A percentile compares a stretch with the other conserved stretches of the same genome.
Conservation (phyloP, 805 yeast species). For the Priceomyces haplophilus region DNA sequence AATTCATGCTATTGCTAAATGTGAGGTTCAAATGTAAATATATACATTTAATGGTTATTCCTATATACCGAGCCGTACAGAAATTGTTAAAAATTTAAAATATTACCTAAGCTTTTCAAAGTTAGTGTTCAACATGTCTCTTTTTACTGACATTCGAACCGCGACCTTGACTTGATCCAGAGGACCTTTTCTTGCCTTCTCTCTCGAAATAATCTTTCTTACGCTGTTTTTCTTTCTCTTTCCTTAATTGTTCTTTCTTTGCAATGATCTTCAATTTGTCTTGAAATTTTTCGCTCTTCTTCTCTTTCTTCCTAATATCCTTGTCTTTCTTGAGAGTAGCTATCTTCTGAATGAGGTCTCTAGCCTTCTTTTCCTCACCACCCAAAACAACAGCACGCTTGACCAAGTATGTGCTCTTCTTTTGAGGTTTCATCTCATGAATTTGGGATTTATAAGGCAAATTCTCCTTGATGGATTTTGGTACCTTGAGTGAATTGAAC, state of each 20-base stretch:
- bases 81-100: background rate
- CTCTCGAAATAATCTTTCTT: conserved; percentile 83
- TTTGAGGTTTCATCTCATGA: conserved; percentile 82
- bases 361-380: conserved; percentile 91
- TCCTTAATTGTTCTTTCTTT: conserved; percentile 65
- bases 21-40: background rate
- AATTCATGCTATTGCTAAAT: background rate
- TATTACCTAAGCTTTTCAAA: background rate
- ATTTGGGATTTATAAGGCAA: conserved; percentile 93
- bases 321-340: conserved; percentile 82
- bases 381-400: conserved; percentile 92
- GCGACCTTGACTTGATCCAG: conserved; percentile 31
- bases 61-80: background rate
- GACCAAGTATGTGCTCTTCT: conserved; percentile 70
- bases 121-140: conserved; percentile 21
- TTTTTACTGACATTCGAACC: conserved; percentile 34
- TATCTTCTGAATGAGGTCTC: conserved; percentile 83
- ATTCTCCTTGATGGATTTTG: conserved; percentile 68
- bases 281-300: conserved; percentile 71
- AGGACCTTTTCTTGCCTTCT: conserved; percentile 62
- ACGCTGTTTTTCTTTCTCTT: conserved; percentile 75
- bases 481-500: conserved; percentile 86
- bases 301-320: conserved; percentile 69
- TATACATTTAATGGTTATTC: background rate
- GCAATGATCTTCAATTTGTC: conserved; percentile 73